Evolutionary conservation across 1,284 basidiomycete genomes (phyloP).

Genomic region (Ustilago lituana): DNA sequence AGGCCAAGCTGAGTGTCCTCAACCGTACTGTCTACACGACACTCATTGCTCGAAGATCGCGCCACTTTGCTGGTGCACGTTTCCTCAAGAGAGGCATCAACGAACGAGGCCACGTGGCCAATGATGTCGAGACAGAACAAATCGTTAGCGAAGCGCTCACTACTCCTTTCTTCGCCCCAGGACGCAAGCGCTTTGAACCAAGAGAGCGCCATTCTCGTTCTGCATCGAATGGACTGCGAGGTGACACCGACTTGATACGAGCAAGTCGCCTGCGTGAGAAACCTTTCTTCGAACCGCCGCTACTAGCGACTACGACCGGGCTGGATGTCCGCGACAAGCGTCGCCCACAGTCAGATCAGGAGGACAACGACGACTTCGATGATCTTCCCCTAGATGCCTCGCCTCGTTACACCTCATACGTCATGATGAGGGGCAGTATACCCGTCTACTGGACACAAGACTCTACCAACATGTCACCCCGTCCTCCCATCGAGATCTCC

Average conservation of each 20-base stretch:
- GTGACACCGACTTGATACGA: conserved; percentile 17
- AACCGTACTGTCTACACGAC: conserved; percentile 91
- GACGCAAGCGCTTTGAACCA: conserved; percentile 22
- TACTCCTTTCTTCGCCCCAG: conserved; percentile 69
- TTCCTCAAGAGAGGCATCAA: conserved; percentile 96
- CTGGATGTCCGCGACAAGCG: neutral
- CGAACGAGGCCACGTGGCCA: conserved; percentile 90
- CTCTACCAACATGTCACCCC: conserved; percentile 85
- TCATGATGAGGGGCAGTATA: conserved; percentile 95
- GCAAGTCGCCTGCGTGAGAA: conserved; percentile 37
- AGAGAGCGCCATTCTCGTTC: conserved; percentile 11
- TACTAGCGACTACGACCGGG: neutral
- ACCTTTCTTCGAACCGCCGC: conserved; percentile 2
- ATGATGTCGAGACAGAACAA: conserved; percentile 99
- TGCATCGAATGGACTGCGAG: conserved; percentile 1
- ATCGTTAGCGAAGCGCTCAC: conserved; percentile 94
- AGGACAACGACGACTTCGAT: conserved; percentile 28
- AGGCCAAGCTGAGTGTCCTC: conserved; percentile 93
- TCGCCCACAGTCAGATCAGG: neutral
- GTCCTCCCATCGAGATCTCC: conserved; percentile 88
- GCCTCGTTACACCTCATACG: conserved; percentile 91
- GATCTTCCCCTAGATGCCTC: conserved; percentile 41
- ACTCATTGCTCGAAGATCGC: conserved; percentile 89
- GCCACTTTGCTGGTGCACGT: conserved; percentile 94
- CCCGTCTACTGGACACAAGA: conserved; percentile 97